phyloP scores from a whole-genome alignment of 257 asterid species.

The Nicotiana undulata region DNA sequence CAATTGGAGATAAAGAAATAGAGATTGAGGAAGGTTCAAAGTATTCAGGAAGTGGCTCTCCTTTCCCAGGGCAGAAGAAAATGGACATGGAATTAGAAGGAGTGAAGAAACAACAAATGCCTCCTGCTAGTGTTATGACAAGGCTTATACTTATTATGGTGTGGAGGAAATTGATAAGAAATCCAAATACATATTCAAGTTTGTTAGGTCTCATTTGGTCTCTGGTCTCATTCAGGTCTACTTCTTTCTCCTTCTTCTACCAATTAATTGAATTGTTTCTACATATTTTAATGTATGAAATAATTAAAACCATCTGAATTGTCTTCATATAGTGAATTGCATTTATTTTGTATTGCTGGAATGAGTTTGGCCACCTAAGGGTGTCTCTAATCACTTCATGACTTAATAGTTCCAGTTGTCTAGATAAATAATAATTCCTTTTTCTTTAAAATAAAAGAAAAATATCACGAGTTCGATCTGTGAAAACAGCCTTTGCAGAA shows the following conservation, averaged over 20 bases:
- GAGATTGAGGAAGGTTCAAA: slow-evolving; percentile 50
- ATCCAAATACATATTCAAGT: slow-evolving; percentile 92
- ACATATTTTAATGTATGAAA: not conserved
- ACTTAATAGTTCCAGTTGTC: not conserved
- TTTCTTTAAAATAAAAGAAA: not conserved
- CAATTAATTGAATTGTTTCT: not conserved
- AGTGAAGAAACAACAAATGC: slow-evolving; percentile 67
- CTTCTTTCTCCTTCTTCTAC: not conserved
- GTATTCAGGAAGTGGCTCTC: slow-evolving; percentile 37
- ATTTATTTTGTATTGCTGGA: not conserved
- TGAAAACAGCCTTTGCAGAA: too few relatives aligned
- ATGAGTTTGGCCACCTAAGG: not conserved
- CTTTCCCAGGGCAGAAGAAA: slow-evolving; percentile 53
- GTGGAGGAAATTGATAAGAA: slow-evolving; percentile 89
- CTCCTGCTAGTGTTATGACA: slow-evolving; percentile 92
- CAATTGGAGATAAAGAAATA: slow-evolving; percentile 49
- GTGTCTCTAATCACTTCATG: not conserved
- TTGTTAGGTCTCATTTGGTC: slow-evolving; percentile 85
- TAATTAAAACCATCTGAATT: not conserved
- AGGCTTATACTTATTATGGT: slow-evolving; percentile 90
- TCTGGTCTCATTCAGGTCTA: slow-evolving; percentile 68
- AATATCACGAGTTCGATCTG: too few relatives aligned
- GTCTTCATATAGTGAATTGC: not conserved
- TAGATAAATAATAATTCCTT: not conserved
- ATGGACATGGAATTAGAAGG: slow-evolving; percentile 40